These are phyloP conservation scores for Farysia itapuensis DNA, from an alignment of 1,284 basidiomycete genomes.

Conservation along the genomic window DNA sequence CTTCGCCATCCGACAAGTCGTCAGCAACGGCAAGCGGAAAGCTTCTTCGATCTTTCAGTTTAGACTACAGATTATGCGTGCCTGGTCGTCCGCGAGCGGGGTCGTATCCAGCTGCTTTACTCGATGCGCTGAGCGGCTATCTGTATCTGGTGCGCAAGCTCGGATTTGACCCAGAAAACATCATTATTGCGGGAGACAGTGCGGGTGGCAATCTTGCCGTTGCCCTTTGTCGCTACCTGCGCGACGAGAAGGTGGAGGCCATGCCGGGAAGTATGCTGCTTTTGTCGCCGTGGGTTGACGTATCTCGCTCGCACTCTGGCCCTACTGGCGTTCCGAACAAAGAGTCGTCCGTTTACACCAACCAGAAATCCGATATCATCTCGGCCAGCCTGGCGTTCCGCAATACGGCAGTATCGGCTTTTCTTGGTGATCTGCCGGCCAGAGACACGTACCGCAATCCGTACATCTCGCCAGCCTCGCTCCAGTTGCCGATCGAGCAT, in stretches of 20 bases:
- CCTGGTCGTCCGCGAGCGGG: slow-evolving; percentile 39
- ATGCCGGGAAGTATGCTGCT: slow-evolving; percentile 43
- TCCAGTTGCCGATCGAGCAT: slow-evolving; percentile 39
- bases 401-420: slow-evolving; percentile 51
- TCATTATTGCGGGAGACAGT: slow-evolving; percentile 70
- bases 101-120: slow-evolving; percentile 49
- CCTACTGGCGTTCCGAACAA: slow-evolving; percentile 45
- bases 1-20: slow-evolving; percentile 1
- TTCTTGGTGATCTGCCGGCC: slow-evolving; percentile 50
- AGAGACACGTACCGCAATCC: slow-evolving; percentile 52
- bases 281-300: slow-evolving; percentile 55
- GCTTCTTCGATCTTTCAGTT: slow-evolving; percentile 43
- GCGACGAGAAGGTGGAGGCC: slow-evolving; percentile 44
- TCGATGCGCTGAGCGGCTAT: slow-evolving; percentile 53
- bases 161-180: slow-evolving; percentile 62
- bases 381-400: slow-evolving; percentile 42
- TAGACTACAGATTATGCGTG: slow-evolving; percentile 52
- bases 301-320: slow-evolving; percentile 54
- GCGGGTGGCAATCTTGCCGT: slow-evolving; percentile 73
- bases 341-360: slow-evolving; percentile 35
- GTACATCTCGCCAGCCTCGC: slow-evolving; percentile 51
- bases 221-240: slow-evolving; percentile 61
- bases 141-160: slow-evolving; percentile 46
- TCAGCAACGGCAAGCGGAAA: slow-evolving; percentile 6
- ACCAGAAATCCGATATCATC: slow-evolving; percentile 50